phyloP scores from a whole-genome alignment of 2,329 filamentous ascomycete species.

The Fusarium oligoseptatum region DNA sequence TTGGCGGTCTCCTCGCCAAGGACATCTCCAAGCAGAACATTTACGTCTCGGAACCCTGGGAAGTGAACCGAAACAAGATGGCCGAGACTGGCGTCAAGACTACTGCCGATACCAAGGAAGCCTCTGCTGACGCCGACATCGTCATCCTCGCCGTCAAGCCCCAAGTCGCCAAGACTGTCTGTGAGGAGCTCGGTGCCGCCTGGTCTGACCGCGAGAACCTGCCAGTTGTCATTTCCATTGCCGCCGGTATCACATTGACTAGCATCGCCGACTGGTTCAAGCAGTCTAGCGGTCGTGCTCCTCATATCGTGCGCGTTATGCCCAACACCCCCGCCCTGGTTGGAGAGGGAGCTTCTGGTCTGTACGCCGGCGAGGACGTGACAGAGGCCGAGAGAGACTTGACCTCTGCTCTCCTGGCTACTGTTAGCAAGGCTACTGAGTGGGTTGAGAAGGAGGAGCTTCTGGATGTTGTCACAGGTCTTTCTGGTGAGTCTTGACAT shows the following conservation, averaged over 20 bases:
- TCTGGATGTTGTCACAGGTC: conserved; percentile 63
- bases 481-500: conserved; percentile 57
- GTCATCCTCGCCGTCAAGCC: conserved; percentile 66
- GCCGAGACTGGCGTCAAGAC: conserved; percentile 59
- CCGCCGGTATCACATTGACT: conserved; percentile 61
- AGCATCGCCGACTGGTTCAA: conserved; percentile 60
- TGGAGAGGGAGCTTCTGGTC: conserved; percentile 63
- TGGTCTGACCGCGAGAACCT: conserved; percentile 51
- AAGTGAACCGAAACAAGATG: conserved; percentile 66
- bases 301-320: conserved; percentile 65
- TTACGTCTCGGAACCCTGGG: conserved; percentile 64
- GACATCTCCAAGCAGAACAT: conserved; percentile 60
- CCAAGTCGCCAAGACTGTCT: conserved; percentile 62
- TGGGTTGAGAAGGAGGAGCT: conserved; percentile 65
- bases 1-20: conserved; percentile 61
- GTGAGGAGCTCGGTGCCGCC: conserved; percentile 59
- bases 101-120: conserved; percentile 61
- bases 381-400: conserved; percentile 58
- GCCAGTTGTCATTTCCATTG: conserved; percentile 64
- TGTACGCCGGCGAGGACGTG: conserved; percentile 60
- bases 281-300: conserved; percentile 52
- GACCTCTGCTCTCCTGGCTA: conserved; percentile 57
- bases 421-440: conserved; percentile 62
- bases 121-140: conserved; percentile 58
- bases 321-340: conserved; percentile 66